These are phyloP conservation scores for Aspergillus carbonarius DNA, from an alignment of 2,329 filamentous ascomycete species.

Conservation along the genomic window DNA sequence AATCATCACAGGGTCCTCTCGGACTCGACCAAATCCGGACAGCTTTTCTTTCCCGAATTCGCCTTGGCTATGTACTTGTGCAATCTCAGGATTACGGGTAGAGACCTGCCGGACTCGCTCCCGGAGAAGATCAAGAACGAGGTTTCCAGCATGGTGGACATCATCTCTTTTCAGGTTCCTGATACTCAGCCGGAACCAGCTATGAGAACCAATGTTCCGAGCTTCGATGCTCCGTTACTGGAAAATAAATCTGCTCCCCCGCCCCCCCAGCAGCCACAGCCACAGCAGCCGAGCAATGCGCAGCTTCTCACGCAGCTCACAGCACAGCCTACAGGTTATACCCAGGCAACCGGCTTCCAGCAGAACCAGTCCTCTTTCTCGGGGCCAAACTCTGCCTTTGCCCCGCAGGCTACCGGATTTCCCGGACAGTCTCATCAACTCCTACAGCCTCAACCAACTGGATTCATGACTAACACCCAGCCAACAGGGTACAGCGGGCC, in stretches of 20 bases:
- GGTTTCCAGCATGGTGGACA: constrained; percentile 99
- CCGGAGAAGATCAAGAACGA: constrained; percentile 92
- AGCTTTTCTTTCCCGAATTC: constrained; percentile 96
- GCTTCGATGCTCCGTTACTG: constrained; percentile 60
- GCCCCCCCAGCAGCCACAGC: constrained; percentile 64
- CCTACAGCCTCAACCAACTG: constrained; percentile 68
- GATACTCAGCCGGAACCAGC: constrained; percentile 64
- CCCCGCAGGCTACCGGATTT: constrained; percentile 44
- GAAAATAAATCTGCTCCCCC: constrained; percentile 53
- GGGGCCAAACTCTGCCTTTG: constrained; percentile 38
- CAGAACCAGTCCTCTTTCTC: constrained; percentile 52
- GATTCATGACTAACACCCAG: constrained; percentile 69
- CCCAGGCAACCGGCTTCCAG: constrained; percentile 68
- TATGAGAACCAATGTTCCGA: constrained; percentile 66
- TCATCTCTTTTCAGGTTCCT: constrained; percentile 89
- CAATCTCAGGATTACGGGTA: constrained; percentile 87
- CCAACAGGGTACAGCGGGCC: constrained; percentile 78
- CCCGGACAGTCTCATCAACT: constrained; percentile 51
- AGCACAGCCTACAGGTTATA: constrained; percentile 52
- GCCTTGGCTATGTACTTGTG: constrained; percentile 98
- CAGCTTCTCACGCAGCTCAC: constrained; percentile 59
- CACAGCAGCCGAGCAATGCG: constrained; percentile 67
- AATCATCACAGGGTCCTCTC: constrained; percentile 68
- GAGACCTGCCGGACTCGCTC: constrained; percentile 69
- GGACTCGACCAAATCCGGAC: constrained; percentile 93